Conservation (phyloP, 164 flowering plant genomes). For the Sedum album region DNA sequence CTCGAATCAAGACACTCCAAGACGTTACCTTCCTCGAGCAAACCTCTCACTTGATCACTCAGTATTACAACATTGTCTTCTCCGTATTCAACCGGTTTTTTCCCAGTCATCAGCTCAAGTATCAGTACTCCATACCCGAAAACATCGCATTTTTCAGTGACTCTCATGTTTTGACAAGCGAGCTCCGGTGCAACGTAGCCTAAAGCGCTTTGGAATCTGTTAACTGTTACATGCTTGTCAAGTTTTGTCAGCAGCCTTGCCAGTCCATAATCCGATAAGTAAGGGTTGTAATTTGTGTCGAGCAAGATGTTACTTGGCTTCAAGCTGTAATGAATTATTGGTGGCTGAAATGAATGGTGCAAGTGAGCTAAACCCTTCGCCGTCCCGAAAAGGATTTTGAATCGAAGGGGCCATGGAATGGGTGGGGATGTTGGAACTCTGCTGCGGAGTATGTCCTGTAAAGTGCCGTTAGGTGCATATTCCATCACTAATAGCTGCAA, state of each 20-base stretch:
- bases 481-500: slow-evolving; percentile 76
- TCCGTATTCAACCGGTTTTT: slow-evolving; percentile 84
- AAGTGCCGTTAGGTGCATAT: slow-evolving; percentile 61
- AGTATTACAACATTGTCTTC: slow-evolving; percentile 76
- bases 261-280: slow-evolving; percentile 74
- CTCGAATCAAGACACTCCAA: slow-evolving; percentile 69
- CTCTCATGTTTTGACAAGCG: slow-evolving; percentile 79
- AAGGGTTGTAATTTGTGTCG: slow-evolving; percentile 60
- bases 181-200: slow-evolving; percentile 95
- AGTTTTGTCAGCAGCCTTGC: slow-evolving; percentile 69
- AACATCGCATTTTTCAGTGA: slow-evolving; percentile 84
- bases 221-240: slow-evolving; percentile 51
- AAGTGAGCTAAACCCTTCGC: slow-evolving; percentile 86
- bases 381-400: slow-evolving; percentile 66
- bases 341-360: slow-evolving; percentile 72
- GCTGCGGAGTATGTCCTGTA: slow-evolving; percentile 59
- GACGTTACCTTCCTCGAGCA: slow-evolving; percentile 76
- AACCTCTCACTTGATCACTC: slow-evolving; percentile 56
- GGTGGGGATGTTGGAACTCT: slow-evolving; percentile 39
- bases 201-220: slow-evolving; percentile 63
- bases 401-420: slow-evolving; percentile 50
- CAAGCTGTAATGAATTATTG: slow-evolving; percentile 75
- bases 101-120: slow-evolving; percentile 80
- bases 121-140: slow-evolving; percentile 75
- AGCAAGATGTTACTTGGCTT: slow-evolving; percentile 86